Percentiles rank a stretch among this genome's conserved stretches.
phyloP scores from a whole-genome alignment of 1,284 basidiomycete species.

The Tilletia indica region DNA sequence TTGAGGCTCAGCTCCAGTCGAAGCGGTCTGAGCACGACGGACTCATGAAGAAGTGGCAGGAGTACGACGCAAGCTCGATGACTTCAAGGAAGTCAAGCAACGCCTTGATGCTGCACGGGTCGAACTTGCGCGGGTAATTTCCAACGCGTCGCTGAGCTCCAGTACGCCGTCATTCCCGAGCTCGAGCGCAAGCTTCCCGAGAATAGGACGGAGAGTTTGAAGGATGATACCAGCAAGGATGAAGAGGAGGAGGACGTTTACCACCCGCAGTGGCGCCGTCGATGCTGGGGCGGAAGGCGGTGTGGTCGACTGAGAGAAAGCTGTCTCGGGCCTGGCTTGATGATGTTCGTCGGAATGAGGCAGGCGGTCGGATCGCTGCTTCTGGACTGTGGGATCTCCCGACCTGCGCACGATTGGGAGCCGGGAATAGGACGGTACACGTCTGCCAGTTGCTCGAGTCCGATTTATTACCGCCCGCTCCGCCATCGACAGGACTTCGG shows the following conservation, averaged over 20 bases:
- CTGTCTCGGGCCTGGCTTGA: no score
- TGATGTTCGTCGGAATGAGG: no score
- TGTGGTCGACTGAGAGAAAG: no score
- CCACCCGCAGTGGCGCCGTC: no score
- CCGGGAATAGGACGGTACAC: no score
- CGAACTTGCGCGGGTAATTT: conserved; percentile 78
- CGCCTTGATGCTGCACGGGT: conserved; percentile 79
- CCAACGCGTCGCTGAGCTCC: conserved; percentile 72
- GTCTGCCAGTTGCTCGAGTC: no score
- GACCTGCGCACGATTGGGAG: no score
- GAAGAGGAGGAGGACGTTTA: conserved; percentile 16
- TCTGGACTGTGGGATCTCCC: no score
- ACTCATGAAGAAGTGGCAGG: conserved; percentile 71
- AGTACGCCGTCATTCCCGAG: conserved; percentile 80
- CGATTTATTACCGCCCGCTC: no score
- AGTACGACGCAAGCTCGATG: conserved; percentile 73
- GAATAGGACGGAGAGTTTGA: conserved; percentile 58
- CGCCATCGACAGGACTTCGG: no score
- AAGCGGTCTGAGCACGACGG: conserved; percentile 47
- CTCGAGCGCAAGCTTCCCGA: conserved; percentile 72
- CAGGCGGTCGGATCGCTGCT: no score
- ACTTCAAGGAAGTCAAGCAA: conserved; percentile 75
- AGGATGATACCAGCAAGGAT: background rate
- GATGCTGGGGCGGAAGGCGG: no score
- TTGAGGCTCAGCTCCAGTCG: conserved; percentile 60